These are phyloP conservation scores for Cercospora citrullina DNA, from an alignment of 2,329 filamentous ascomycete genomes.

Conservation along the genomic window DNA sequence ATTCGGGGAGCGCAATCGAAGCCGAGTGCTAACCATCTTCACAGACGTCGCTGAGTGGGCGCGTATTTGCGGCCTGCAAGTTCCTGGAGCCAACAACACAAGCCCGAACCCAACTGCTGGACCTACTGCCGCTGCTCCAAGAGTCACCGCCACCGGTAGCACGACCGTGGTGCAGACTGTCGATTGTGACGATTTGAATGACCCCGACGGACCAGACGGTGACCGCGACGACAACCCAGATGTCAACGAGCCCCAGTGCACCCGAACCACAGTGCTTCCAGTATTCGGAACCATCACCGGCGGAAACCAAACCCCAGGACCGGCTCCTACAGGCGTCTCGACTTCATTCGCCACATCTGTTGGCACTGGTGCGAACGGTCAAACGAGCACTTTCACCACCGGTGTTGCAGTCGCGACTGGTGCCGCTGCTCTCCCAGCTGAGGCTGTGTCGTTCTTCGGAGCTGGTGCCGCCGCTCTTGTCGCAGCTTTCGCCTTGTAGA, in stretches of 20 bases:
- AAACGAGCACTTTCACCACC: background rate
- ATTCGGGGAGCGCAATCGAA: background rate
- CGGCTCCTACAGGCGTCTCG: conserved; percentile 1
- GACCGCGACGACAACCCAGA: background rate
- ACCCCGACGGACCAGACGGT: background rate
- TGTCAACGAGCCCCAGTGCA: conserved; percentile 5
- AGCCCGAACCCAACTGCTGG: background rate
- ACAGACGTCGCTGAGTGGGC: conserved; percentile 8
- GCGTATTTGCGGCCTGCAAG: conserved; percentile 3
- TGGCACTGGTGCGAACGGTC: background rate
- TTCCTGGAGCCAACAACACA: background rate
- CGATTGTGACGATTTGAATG: background rate
- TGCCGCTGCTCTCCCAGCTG: conserved; percentile 6
- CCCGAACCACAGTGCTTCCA: conserved; percentile 7
- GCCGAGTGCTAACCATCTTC: background rate
- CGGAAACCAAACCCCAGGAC: background rate
- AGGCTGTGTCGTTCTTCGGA: conserved; percentile 2
- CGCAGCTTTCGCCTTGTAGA: conserved; percentile 8
- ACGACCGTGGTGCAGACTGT: background rate
- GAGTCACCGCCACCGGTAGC: background rate
- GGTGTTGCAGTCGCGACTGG: background rate
- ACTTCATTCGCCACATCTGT: conserved; percentile 3
- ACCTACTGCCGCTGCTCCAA: background rate
- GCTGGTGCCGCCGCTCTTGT: conserved; percentile 13
- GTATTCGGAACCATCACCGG: background rate